Percentiles rank a stretch among this genome's conserved stretches.
Conservation (phyloP, 805 yeast genomes). For the Hanseniaspora guilliermondii region DNA sequence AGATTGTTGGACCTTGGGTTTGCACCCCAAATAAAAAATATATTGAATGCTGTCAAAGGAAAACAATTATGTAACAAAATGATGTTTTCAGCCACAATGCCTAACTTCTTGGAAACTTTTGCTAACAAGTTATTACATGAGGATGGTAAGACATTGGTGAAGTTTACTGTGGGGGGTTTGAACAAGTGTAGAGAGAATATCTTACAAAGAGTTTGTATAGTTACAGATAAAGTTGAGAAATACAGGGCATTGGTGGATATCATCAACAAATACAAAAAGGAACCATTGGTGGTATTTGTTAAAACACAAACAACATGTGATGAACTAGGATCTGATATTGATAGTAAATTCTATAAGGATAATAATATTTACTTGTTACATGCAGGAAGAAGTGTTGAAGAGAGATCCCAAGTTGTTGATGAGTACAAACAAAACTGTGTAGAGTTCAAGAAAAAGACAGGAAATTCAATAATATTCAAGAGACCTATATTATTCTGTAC, state of each 20-base stretch:
- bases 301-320: slow-evolving; percentile 87
- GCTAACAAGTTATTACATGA: slow-evolving; percentile 30
- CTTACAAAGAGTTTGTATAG: slow-evolving; percentile 54
- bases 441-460: slow-evolving; percentile 1
- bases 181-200: slow-evolving; percentile 75
- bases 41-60: slow-evolving; percentile 63
- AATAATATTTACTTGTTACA: slow-evolving; percentile 61
- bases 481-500: slow-evolving; percentile 69
- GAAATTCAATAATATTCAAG: slow-evolving; percentile 28
- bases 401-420: slow-evolving; percentile 59
- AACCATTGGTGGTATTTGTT: slow-evolving; percentile 66
- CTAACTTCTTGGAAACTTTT: slow-evolving; percentile 59
- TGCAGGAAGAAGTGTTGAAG: slow-evolving; percentile 84
- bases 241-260: slow-evolving; percentile 40
- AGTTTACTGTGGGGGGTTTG: slow-evolving; percentile 66
- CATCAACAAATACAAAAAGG: slow-evolving; percentile 26
- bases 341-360: slow-evolving; percentile 5
- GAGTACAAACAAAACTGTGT: slow-evolving; percentile 44
- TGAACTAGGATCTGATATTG: slow-evolving; percentile 35
- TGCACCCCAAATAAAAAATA: slow-evolving; percentile 84
- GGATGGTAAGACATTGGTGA: slow-evolving; percentile 34
- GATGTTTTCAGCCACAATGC: slow-evolving; percentile 88
- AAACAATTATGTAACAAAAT: slow-evolving; percentile 65
- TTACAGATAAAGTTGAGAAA: slow-evolving; percentile 42
- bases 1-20: slow-evolving; percentile 94